Conservation (phyloP, 805 yeast species). For the Ogataea wickerhamii region DNA sequence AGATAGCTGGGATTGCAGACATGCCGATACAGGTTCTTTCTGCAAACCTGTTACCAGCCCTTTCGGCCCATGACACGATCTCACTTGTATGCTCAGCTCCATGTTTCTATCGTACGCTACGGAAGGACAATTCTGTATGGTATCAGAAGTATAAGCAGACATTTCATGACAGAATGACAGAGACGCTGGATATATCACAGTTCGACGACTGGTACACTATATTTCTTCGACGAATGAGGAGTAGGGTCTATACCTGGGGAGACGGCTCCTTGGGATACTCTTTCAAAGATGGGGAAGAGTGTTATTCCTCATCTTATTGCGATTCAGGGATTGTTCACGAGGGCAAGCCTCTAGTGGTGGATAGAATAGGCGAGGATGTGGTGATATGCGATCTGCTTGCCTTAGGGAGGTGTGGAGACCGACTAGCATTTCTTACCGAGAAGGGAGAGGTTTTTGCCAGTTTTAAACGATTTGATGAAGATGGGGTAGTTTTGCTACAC, state of each 20-base stretch:
- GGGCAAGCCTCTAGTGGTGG: conserved; percentile 9
- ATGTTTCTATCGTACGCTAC: conserved; percentile 2
- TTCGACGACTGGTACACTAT: conserved; percentile 6
- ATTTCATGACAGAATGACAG: conserved; percentile 7
- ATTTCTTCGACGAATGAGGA: conserved; percentile 3
- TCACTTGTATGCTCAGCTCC: conserved; percentile 3
- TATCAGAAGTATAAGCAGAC: conserved; percentile 4
- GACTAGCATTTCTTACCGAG: conserved; percentile 13
- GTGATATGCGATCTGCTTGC: conserved; percentile 9
- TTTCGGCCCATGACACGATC: conserved; percentile 1
- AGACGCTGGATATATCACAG: not conserved
- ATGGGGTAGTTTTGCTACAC: not conserved
- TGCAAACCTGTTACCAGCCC: conserved; percentile 2
- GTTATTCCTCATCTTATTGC: conserved; percentile 6
- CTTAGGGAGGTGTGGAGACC: conserved; percentile 12
- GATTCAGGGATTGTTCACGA: conserved; percentile 11
- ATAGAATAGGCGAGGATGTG: conserved; percentile 5
- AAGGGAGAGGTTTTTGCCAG: conserved; percentile 10
- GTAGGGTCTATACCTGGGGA: conserved; percentile 12
- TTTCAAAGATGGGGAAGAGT: conserved; percentile 17
- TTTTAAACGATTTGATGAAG: conserved; percentile 6
- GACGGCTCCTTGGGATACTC: conserved; percentile 13
- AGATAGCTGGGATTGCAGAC: not conserved
- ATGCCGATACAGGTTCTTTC: conserved; percentile 6
- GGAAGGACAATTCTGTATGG: conserved; percentile 6